Percentiles rank a stretch among this genome's conserved stretches.
phyloP scores from a whole-genome alignment of 352 stramenopile species.

The Pythium apleroticum region DNA sequence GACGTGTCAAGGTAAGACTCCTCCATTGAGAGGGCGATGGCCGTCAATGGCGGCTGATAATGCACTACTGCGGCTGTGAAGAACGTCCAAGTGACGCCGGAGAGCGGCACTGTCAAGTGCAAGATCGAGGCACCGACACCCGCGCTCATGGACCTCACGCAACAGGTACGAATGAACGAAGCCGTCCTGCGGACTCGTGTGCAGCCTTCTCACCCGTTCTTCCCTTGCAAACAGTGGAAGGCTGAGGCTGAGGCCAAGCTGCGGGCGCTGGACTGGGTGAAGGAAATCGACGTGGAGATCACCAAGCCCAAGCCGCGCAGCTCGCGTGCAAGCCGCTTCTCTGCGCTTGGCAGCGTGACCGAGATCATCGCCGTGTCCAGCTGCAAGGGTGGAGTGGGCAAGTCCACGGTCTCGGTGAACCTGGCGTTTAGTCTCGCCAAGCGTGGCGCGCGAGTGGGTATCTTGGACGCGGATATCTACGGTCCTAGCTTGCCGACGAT shows the following conservation, averaged over 20 bases:
- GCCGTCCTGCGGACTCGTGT: background rate
- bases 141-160: conserved; percentile 62
- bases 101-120: conserved; percentile 55
- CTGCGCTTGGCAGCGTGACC: conserved; percentile 73
- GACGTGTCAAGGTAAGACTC: conserved; percentile 69
- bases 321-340: conserved; percentile 67
- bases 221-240: conserved; percentile 52
- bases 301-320: conserved; percentile 62
- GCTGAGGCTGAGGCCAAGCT: conserved; percentile 50
- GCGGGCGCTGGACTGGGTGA: conserved; percentile 72
- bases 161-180: conserved; percentile 39
- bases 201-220: conserved; percentile 5
- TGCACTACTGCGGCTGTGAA: conserved; percentile 21
- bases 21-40: background rate
- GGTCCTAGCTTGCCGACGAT: conserved; percentile 98
- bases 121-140: conserved; percentile 73
- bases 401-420: conserved; percentile 99
- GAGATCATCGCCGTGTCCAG: conserved; percentile 91
- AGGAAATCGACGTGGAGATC: conserved; percentile 63
- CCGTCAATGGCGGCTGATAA: background rate
- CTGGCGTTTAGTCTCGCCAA: conserved; percentile 94
- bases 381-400: conserved; percentile 98
- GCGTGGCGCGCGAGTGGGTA: conserved; percentile 92
- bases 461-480: conserved; percentile 99
- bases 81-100: conserved; percentile 51